Evolutionary conservation across 495 filamentous ascomycete genomes (phyloP).

Genomic region (Aspergillus baeticus): DNA sequence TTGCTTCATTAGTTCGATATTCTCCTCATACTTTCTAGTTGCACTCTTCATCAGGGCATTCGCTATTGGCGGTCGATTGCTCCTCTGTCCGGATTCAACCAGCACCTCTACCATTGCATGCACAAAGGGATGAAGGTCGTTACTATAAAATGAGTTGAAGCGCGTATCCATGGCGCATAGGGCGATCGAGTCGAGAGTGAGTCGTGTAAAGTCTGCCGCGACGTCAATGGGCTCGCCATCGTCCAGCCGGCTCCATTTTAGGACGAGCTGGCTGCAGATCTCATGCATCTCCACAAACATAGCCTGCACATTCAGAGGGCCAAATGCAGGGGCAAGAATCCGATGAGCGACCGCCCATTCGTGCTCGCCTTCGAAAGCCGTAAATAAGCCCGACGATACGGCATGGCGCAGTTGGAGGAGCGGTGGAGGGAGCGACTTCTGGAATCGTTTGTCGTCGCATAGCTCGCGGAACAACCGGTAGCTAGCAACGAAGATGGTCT

Average conservation of each 20-base stretch:
- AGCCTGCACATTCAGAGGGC: conserved; percentile 61
- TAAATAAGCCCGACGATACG: conserved; percentile 68
- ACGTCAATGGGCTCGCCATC: conserved; percentile 53
- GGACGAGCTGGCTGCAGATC: conserved; percentile 64
- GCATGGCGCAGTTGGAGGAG: conserved; percentile 53
- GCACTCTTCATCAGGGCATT: conserved; percentile 49
- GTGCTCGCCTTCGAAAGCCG: conserved; percentile 47
- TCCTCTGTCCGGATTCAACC: conserved; percentile 50
- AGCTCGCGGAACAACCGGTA: conserved; percentile 62
- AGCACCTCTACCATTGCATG: conserved; percentile 62
- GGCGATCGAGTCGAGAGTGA: conserved; percentile 71
- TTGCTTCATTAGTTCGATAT: conserved; percentile 55
- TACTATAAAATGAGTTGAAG: conserved; percentile 73
- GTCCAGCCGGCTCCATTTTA: conserved; percentile 74
- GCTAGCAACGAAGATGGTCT: conserved; percentile 40
- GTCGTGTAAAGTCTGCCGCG: conserved; percentile 71
- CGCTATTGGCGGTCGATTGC: conserved; percentile 50
- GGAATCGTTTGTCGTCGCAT: conserved; percentile 67
- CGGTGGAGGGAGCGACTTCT: conserved; percentile 44
- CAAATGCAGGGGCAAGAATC: conserved; percentile 66
- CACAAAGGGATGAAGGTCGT: conserved; percentile 66
- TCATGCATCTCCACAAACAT: conserved; percentile 79
- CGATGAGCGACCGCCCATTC: conserved; percentile 74
- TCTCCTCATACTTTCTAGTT: conserved; percentile 54
- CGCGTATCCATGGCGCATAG: conserved; percentile 72